Conservation (phyloP, 164 flowering plant species). For the Aristolochia fimbriata region DNA sequence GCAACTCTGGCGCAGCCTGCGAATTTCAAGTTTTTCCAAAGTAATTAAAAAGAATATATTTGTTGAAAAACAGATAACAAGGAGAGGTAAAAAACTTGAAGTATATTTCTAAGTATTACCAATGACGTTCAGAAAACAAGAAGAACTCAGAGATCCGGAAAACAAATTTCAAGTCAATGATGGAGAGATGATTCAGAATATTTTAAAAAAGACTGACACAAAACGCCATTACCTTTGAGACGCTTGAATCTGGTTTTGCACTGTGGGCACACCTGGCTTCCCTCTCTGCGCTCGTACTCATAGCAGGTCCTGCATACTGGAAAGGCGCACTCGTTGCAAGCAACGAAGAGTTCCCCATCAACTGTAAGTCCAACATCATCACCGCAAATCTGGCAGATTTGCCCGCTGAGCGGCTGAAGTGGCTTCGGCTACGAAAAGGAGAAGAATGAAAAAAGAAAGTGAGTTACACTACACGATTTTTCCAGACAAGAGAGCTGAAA, state of each 20-base stretch:
- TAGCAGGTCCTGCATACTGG: constrained; percentile 53
- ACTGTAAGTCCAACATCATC: constrained; percentile 42
- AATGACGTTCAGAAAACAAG: not conserved
- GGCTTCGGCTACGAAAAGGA: constrained; percentile 25
- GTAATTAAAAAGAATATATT: not conserved
- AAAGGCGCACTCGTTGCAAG: constrained; percentile 57
- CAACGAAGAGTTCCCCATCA: constrained; percentile 49
- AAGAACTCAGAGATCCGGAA: not conserved
- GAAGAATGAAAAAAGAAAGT: not conserved
- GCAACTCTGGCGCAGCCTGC: constrained; percentile 56
- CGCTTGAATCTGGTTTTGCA: constrained; percentile 56
- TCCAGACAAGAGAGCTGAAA: no score
- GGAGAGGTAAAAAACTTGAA: not conserved
- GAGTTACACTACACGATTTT: not conserved
- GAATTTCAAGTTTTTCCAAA: not conserved
- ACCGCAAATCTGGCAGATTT: constrained; percentile 51
- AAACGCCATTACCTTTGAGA: constrained; percentile 24
- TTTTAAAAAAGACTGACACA: not conserved
- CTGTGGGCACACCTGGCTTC: constrained; percentile 48
- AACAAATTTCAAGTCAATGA: not conserved
- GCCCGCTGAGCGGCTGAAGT: constrained; percentile 27
- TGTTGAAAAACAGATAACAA: not conserved
- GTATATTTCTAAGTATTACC: not conserved
- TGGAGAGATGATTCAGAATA: not conserved
- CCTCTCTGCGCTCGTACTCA: constrained; percentile 51